Evolutionary conservation across 2,329 filamentous ascomycete genomes (phyloP).

Genomic region (Aspergillus intermedius): DNA sequence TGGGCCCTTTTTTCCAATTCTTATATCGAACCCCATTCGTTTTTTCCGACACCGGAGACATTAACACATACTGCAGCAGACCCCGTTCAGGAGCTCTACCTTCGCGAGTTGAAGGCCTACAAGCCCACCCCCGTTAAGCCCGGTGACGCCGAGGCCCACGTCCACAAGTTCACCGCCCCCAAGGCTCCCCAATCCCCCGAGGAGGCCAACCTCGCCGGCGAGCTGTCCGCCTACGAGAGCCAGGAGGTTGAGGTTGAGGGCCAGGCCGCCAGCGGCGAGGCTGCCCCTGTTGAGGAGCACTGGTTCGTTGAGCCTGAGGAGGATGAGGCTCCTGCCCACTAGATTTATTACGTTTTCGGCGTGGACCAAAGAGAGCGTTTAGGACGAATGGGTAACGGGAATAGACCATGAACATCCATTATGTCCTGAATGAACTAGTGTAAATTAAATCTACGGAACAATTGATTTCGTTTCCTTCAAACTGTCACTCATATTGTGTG

Average conservation of each 20-base stretch:
- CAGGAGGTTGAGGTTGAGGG: conserved; percentile 94
- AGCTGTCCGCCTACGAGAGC: conserved; percentile 88
- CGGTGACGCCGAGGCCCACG: conserved; percentile 79
- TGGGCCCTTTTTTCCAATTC: conserved; percentile 1
- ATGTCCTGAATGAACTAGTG: conserved; percentile 20
- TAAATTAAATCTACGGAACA: conserved; percentile 24
- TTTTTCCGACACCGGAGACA: conserved; percentile 15
- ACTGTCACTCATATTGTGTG: neutral
- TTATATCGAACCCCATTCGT: conserved; percentile 17
- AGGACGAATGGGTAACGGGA: conserved; percentile 19
- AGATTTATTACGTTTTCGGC: conserved; percentile 21
- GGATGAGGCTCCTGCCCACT: conserved; percentile 42
- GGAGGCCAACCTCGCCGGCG: conserved; percentile 85
- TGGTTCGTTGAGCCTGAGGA: conserved; percentile 77
- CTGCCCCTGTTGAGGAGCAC: conserved; percentile 57
- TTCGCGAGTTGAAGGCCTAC: conserved; percentile 92
- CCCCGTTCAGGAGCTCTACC: conserved; percentile 95
- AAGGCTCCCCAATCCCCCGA: conserved; percentile 82
- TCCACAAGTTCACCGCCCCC: conserved; percentile 78
- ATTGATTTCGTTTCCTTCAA: conserved; percentile 11
- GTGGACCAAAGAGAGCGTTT: conserved; percentile 18
- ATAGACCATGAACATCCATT: conserved; percentile 10
- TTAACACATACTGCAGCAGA: conserved; percentile 60
- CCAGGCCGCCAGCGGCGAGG: conserved; percentile 58
- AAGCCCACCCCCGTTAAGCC: conserved; percentile 79